Conservation (phyloP, 768 basidiomycete genomes). For the Terana coerulea region DNA sequence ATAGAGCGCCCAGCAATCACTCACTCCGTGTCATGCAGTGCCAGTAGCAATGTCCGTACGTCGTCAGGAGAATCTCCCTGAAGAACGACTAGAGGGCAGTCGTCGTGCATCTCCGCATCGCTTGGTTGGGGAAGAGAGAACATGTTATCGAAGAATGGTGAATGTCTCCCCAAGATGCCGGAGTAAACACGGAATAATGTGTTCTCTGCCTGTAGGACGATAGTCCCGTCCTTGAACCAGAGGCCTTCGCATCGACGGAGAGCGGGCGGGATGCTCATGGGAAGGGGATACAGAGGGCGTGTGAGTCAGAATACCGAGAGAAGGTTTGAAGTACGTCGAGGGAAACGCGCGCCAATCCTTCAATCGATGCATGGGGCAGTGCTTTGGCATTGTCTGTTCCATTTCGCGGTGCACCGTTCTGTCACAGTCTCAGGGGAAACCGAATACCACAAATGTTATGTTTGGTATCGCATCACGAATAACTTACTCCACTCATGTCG, state of each 20-base stretch:
- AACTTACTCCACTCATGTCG: no score
- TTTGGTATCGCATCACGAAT: no score
- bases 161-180: conserved; percentile 21
- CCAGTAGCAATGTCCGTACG: neutral
- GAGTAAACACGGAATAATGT: conserved; percentile 24
- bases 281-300: no score
- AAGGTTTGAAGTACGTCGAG: no score
- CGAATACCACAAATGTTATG: no score
- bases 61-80: neutral
- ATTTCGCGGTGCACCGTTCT: no score
- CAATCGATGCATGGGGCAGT: no score
- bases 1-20: neutral
- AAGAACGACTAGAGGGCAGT: neutral
- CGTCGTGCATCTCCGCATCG: neutral
- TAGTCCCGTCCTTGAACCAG: conserved; percentile 27
- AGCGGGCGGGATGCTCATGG: no score
- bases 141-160: conserved; percentile 13
- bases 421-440: no score
- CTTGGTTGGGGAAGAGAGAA: conserved; percentile 3
- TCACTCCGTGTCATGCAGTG: neutral
- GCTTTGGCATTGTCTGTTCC: no score
- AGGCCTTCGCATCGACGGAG: conserved; percentile 16
- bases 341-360: no score
- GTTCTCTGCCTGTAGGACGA: conserved; percentile 22
- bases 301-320: no score